phyloP scores from a whole-genome alignment of 257 asterid genomes.

The Solanum pimpinellifolium region DNA sequence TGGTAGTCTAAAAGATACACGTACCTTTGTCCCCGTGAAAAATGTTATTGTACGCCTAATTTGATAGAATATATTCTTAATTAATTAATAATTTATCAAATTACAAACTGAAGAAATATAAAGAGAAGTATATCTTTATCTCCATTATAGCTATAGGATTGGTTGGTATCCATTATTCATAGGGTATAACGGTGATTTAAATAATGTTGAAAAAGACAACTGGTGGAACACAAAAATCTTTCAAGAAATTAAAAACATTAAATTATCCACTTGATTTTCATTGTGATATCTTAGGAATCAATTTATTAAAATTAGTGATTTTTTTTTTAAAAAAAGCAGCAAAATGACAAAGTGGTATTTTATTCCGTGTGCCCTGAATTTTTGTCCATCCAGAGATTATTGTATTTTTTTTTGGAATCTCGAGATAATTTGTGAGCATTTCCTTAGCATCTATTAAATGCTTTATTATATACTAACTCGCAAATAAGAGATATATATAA shows the following conservation, averaged over 20 bases:
- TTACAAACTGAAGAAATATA: not conserved
- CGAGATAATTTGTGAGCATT: not conserved
- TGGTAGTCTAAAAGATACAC: too few relatives aligned
- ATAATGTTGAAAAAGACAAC: not conserved
- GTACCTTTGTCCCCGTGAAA: too few relatives aligned
- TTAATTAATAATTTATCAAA: not conserved
- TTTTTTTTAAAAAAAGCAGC: not conserved
- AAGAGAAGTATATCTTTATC: not conserved
- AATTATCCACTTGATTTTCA: not conserved
- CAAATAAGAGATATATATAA: too few relatives aligned
- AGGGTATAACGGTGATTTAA: not conserved
- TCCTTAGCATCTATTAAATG: accelerated
- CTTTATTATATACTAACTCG: too few relatives aligned
- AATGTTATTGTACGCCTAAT: not conserved
- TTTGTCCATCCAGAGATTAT: not conserved
- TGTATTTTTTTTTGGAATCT: too few relatives aligned
- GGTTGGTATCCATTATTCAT: not conserved
- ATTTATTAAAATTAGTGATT: not conserved
- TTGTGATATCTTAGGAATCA: not conserved
- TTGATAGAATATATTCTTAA: not conserved
- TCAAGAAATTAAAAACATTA: not conserved
- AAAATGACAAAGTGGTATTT: not conserved
- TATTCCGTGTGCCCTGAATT: not conserved
- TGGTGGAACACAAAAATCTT: not conserved
- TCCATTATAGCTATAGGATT: not conserved